phyloP scores from a whole-genome alignment of 345 rosid genomes.

The Moricandia moricandioides region DNA sequence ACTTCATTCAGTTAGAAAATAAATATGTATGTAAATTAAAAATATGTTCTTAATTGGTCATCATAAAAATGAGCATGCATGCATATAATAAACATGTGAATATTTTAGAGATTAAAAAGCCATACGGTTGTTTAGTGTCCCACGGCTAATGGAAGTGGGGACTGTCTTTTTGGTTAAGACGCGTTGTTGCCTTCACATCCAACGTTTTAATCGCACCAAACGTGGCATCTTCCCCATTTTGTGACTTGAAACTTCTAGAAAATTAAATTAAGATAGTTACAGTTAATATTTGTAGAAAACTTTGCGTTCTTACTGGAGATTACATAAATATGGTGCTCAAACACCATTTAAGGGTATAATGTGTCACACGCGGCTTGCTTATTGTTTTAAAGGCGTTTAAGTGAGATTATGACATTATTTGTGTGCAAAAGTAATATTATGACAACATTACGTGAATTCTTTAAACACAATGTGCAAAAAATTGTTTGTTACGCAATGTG shows the following conservation, averaged over 20 bases:
- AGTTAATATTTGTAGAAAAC: not conserved
- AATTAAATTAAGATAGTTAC: not conserved
- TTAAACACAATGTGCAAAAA: slow-evolving; percentile 2
- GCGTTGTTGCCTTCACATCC: slow-evolving; percentile 17
- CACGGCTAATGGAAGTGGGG: slow-evolving; percentile 20
- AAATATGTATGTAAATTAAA: not conserved
- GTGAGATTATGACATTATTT: slow-evolving; percentile 13
- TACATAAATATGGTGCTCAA: not conserved
- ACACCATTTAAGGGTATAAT: not conserved
- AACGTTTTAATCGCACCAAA: slow-evolving; percentile 6
- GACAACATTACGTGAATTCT: not conserved
- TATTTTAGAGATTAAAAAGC: not conserved
- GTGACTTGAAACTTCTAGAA: not conserved
- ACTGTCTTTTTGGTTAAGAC: slow-evolving; percentile 8
- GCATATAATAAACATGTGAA: not conserved
- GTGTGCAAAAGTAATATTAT: not conserved
- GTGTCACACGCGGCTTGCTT: slow-evolving; percentile 13
- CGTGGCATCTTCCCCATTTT: slow-evolving; percentile 7
- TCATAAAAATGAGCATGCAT: not conserved
- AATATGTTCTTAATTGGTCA: not conserved
- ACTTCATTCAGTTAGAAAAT: not conserved
- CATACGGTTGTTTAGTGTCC: slow-evolving; percentile 3
- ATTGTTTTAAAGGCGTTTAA: not conserved
- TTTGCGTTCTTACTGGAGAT: slow-evolving; percentile 4
- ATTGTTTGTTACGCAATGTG: not conserved